These are phyloP conservation scores for Tetrapisispora arboricola DNA, from an alignment of 805 yeast genomes.

Conservation along the genomic window DNA sequence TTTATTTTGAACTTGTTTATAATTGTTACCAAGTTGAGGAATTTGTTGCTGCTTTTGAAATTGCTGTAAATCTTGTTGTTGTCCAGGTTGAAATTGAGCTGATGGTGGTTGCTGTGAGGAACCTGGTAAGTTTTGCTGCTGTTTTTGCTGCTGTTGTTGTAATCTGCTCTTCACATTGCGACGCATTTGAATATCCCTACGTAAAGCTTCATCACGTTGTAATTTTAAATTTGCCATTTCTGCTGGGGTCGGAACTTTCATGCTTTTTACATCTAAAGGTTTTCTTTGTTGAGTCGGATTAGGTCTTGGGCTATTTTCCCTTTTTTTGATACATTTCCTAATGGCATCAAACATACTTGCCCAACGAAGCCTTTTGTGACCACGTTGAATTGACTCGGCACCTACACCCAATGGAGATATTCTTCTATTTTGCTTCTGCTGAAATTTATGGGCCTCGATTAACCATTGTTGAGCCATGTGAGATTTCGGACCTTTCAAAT, in stretches of 20 bases:
- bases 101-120: constrained; percentile 3
- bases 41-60: background rate
- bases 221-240: constrained; percentile 74
- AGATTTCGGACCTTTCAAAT: constrained; percentile 80
- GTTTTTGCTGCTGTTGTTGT: constrained; percentile 18
- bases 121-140: constrained; percentile 2
- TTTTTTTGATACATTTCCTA: constrained; percentile 77
- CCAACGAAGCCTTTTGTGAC: constrained; percentile 87
- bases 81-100: constrained; percentile 3
- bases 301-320: constrained; percentile 68
- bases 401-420: constrained; percentile 93
- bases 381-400: constrained; percentile 82
- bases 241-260: constrained; percentile 66
- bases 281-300: constrained; percentile 36
- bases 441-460: constrained; percentile 82
- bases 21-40: background rate
- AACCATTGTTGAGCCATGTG: constrained; percentile 82
- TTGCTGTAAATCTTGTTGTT: background rate
- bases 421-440: constrained; percentile 77
- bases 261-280: constrained; percentile 32
- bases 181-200: constrained; percentile 42
- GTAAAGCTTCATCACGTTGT: constrained; percentile 77
- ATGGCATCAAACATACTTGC: constrained; percentile 96
- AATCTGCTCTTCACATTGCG: constrained; percentile 24
- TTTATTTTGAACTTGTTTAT: background rate